Evolutionary conservation across 2,329 filamentous ascomycete species (phyloP).

Genomic region (Teratosphaeria pseudoeucalypti): DNA sequence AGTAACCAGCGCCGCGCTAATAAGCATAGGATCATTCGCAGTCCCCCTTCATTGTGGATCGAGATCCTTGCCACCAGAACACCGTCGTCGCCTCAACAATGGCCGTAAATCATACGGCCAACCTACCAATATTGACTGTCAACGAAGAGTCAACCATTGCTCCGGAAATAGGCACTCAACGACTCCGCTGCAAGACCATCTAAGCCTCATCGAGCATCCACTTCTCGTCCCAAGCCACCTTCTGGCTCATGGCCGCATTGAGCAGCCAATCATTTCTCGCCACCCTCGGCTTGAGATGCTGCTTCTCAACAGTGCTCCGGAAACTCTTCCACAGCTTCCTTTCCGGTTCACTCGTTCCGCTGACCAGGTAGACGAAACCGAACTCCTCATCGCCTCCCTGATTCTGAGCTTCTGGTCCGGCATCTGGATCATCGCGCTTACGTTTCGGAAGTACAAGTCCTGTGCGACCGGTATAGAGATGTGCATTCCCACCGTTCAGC

Average conservation of each 20-base stretch:
- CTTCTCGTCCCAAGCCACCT: conserved; percentile 39
- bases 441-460: conserved; percentile 44
- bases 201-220: conserved; percentile 19
- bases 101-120: background rate
- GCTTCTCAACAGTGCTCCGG: conserved; percentile 62
- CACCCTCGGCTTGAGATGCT: conserved; percentile 70
- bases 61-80: background rate
- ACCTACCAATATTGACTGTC: background rate
- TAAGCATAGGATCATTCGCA: background rate
- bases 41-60: conserved; percentile 29
- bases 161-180: conserved; percentile 7
- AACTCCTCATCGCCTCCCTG: conserved; percentile 50
- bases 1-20: background rate
- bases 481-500: conserved; percentile 78
- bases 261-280: conserved; percentile 84
- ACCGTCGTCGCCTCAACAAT: background rate
- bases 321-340: conserved; percentile 71
- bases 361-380: conserved; percentile 64
- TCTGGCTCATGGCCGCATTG: conserved; percentile 79
- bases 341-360: conserved; percentile 56
- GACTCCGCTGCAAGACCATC: conserved; percentile 9
- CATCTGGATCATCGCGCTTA: conserved; percentile 46
- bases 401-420: conserved; percentile 42
- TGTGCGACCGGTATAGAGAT: conserved; percentile 59
- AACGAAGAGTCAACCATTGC: background rate